Percentiles rank a stretch among this genome's conserved stretches.
Evolutionary conservation across 2,329 filamentous ascomycete species (phyloP).

Genomic region (Orbilia blumenaviensis): DNA sequence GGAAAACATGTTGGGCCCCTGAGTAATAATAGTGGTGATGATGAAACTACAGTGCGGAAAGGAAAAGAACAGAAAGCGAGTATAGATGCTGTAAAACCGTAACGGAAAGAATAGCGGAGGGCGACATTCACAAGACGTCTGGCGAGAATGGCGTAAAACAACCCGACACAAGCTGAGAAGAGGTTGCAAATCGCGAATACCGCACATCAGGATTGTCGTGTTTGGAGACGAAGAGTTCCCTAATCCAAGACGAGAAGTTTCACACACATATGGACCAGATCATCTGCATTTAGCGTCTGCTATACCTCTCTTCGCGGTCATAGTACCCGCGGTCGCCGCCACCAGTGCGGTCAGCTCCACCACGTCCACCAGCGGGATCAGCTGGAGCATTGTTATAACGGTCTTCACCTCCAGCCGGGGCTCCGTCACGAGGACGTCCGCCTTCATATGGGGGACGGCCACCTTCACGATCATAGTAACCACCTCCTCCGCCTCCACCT

Average conservation of each 20-base stretch:
- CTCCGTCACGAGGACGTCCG: conserved; percentile 59
- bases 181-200: conserved; percentile 26
- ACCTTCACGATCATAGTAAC: conserved; percentile 67
- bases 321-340: conserved; percentile 63
- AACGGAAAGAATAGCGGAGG: conserved; percentile 23
- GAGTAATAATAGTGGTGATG: conserved; percentile 45
- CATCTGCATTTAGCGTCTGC: conserved; percentile 54
- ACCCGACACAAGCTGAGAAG: conserved; percentile 31
- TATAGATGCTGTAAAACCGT: conserved; percentile 33
- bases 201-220: conserved; percentile 20
- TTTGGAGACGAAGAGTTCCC: conserved; percentile 18
- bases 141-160: conserved; percentile 48
- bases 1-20: conserved; percentile 53
- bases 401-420: conserved; percentile 58
- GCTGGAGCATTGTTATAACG: conserved; percentile 41
- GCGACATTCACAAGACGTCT: conserved; percentile 11
- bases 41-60: conserved; percentile 49
- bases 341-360: conserved; percentile 59
- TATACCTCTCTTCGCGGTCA: conserved; percentile 57
- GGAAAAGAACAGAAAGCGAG: conserved; percentile 31
- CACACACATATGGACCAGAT: conserved; percentile 52
- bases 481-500: conserved; percentile 60
- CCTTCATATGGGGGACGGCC: conserved; percentile 58
- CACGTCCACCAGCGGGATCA: conserved; percentile 60
- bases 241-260: conserved; percentile 36